phyloP scores from a whole-genome alignment of 1,284 basidiomycete genomes.

The Meira miltonrushii region DNA sequence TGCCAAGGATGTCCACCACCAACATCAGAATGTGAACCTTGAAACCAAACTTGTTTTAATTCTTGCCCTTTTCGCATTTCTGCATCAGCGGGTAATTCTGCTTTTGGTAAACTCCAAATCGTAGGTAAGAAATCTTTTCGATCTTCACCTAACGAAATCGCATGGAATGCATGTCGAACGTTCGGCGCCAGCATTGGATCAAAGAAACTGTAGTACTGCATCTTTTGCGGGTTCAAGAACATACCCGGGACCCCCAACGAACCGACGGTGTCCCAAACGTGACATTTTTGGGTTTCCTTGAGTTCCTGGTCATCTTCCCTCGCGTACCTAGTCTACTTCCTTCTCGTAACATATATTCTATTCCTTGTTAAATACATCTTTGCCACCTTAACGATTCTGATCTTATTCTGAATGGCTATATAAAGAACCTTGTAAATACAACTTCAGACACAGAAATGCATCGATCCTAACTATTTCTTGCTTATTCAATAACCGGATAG shows the following conservation, averaged over 20 bases:
- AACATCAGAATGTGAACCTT: slow-evolving; percentile 42
- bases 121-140: slow-evolving; percentile 44
- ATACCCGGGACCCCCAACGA: slow-evolving; percentile 28
- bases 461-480: too few relatives aligned
- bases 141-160: slow-evolving; percentile 41
- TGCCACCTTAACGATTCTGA: too few relatives aligned
- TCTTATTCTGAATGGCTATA: too few relatives aligned
- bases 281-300: neutral
- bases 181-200: slow-evolving; percentile 42
- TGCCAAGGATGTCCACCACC: slow-evolving; percentile 44
- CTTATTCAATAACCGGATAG: too few relatives aligned
- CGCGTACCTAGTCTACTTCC: slow-evolving; percentile 2
- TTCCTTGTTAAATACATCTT: too few relatives aligned
- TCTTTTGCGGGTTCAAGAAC: slow-evolving; percentile 25
- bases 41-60: slow-evolving; percentile 48
- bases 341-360: too few relatives aligned
- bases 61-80: slow-evolving; percentile 24
- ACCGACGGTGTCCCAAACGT: slow-evolving; percentile 30
- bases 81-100: neutral
- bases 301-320: neutral
- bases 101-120: slow-evolving; percentile 26
- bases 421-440: too few relatives aligned
- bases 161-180: slow-evolving; percentile 45
- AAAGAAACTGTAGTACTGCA: slow-evolving; percentile 38
- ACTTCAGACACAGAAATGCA: too few relatives aligned